Evolutionary conservation across 192 early-diverging fungal species (phyloP), one percentile per base, ranked within the genome.

Genomic region (Hyaloraphidium curvatum): DNA sequence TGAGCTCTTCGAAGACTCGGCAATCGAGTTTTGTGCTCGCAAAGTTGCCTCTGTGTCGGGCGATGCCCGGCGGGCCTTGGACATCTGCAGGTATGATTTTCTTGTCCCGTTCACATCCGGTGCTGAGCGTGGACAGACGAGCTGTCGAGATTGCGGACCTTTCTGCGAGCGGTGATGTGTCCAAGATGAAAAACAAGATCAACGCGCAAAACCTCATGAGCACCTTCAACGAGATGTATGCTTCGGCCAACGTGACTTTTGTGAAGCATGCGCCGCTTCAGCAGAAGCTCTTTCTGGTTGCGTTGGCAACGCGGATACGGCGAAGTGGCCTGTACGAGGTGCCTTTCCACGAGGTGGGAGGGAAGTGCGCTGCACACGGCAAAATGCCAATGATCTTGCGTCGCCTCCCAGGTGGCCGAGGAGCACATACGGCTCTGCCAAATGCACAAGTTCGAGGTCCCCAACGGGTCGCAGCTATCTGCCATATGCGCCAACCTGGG

Each of bases 11-110:
- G 71, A 77, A 39, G 62, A 72, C 19, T 86, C 92, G 57, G 92
- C 95, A 0, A 71, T 96, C 19, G 86, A 89, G 62, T 82, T 93
- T 65, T 87, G 85, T n/a, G 84, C 92, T 2, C 74, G 91, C 39
- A 97, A 95, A 67, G 87, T 99, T 2, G 84, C 87, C 25, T 81
- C 90, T 0, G 86, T 99, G n/a, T 82, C 80, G 48, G 92, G 92
- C 2, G 95, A 99, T 66, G 95, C 95, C 19, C 72, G 95, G 28
- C 69, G 91, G 14, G 89, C 89, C 1, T 69, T 99, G 30, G 93
- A 95, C 62, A 89, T 99, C 35, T 96, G 91, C 65, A 71, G 83
- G 81, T 83, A 59, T 53, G 41, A 19, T 14, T 4, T 28, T 25
- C 21, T 28, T 59, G 31, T 57, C 0, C 11, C 19, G 39, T 31